phyloP scores from a whole-genome alignment of 2,329 filamentous ascomycete genomes.

The Calycina herbarum region DNA sequence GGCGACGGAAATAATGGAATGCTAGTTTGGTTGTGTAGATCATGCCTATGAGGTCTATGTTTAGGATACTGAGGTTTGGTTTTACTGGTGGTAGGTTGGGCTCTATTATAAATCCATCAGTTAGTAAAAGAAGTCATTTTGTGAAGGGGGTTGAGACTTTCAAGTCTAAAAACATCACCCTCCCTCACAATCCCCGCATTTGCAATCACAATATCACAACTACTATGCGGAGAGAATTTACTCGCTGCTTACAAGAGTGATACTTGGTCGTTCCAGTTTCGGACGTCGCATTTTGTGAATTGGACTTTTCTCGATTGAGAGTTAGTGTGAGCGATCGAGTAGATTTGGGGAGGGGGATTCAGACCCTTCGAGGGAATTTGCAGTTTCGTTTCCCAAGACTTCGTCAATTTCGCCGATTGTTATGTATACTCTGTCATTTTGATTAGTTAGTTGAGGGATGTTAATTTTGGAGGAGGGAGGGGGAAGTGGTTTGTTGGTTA shows the following conservation, averaged over 20 bases:
- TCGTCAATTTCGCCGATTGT: constrained; percentile 44
- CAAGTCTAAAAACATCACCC: constrained; percentile 43
- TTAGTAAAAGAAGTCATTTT: neutral
- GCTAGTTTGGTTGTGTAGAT: constrained; percentile 49
- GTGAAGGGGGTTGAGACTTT: constrained; percentile 32
- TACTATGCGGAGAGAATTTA: constrained; percentile 39
- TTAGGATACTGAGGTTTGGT: constrained; percentile 44
- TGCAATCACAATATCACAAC: constrained; percentile 48
- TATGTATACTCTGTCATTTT: constrained; percentile 39
- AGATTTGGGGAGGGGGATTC: neutral
- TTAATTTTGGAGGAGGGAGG: constrained; percentile 9
- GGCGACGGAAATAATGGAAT: constrained; percentile 47
- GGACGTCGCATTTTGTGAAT: constrained; percentile 46
- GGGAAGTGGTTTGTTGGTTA: neutral
- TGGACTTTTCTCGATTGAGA: constrained; percentile 22
- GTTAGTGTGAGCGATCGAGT: neutral
- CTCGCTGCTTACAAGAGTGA: constrained; percentile 44
- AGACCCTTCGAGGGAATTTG: neutral
- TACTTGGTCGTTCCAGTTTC: constrained; percentile 46
- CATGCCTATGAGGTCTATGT: constrained; percentile 44
- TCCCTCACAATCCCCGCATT: constrained; percentile 47
- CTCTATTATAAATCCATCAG: neutral
- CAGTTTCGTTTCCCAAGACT: constrained; percentile 34
- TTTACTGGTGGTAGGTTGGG: constrained; percentile 33
- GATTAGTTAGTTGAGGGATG: constrained; percentile 18